Conservation (phyloP, 164 flowering plant species). For the Vitis riparia region DNA sequence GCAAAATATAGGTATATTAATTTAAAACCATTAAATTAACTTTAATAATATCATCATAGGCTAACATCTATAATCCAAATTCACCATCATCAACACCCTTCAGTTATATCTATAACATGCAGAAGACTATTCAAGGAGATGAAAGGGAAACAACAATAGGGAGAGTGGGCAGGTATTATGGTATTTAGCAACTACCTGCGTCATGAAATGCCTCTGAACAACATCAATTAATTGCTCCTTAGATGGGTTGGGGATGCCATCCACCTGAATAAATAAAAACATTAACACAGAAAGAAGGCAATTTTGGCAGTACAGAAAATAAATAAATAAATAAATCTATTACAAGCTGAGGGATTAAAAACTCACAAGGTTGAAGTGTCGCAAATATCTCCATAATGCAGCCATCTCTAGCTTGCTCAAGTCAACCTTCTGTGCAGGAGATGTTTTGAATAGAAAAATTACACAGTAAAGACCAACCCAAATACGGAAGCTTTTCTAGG, state of each 20-base stretch:
- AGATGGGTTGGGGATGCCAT: slow-evolving; percentile 78
- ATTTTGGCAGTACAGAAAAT: neutral
- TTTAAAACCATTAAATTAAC: too few relatives aligned
- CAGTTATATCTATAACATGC: neutral
- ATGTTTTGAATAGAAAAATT: neutral
- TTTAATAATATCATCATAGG: too few relatives aligned
- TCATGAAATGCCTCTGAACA: slow-evolving; percentile 92
- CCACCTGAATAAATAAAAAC: slow-evolving; percentile 43
- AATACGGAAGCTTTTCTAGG: neutral
- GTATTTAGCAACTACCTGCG: slow-evolving; percentile 56
- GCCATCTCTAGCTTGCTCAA: slow-evolving; percentile 84
- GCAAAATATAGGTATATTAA: too few relatives aligned
- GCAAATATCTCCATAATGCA: slow-evolving; percentile 91
- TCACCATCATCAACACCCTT: too few relatives aligned
- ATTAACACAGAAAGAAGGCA: neutral
- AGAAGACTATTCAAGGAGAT: neutral
- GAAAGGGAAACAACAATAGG: too few relatives aligned
- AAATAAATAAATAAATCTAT: neutral
- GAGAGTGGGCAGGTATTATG: too few relatives aligned
- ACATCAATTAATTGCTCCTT: slow-evolving; percentile 82
- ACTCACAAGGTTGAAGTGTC: slow-evolving; percentile 93
- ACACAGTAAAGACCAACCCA: neutral
- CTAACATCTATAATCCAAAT: too few relatives aligned
- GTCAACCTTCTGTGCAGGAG: slow-evolving; percentile 68
- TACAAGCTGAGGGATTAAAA: neutral